Evolutionary conservation across 2,329 filamentous ascomycete genomes (phyloP), one percentile per base, ranked within the genome.

Genomic region (Fusarium sp.): DNA sequence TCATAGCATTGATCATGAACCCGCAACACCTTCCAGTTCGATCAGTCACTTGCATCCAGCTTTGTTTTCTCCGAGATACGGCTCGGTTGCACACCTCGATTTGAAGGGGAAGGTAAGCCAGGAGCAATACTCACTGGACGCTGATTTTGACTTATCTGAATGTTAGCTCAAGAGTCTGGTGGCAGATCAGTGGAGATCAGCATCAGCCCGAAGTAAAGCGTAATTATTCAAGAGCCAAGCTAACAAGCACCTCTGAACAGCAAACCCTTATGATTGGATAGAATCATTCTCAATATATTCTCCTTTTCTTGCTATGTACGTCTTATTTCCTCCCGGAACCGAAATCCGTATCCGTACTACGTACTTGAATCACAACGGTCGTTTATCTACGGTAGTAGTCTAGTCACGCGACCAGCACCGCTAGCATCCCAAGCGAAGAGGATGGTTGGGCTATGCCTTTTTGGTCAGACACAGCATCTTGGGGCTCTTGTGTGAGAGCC

Each of bases 401-500:
- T 17, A 45, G 32, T 52, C 65, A 62, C 61, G 59, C 60, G 62
- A 57, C 53, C 30, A 54, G 11, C 42, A n/a, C 38, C 32, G 19
- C 39, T 20, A 48, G 15, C 10, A 30, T 26, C 24, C 24, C 24
- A 45, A 58, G 30, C 19, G 30, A 34, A 48, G 21, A 21, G 30
- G 28, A n/a, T 20, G 23, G 36, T 20, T 39, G 21, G 23, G 20
- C 46, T 47, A 49, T 15, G 20, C 21, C 24, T 42, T 46, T 54
- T 45, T 11, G 40, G 51, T 50, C 32, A 38, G 23, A n/a, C 39
- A 26, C 42, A 47, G 47, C 10, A 11, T 39, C 23, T 32, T 50
- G 38, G 36, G 26, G 34, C 40, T 50, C 39, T 12, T 40, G 39
- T 30, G 28, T 36, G 19, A 19, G 38, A 55, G 54, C 38, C 30